Base-by-base conservation (phyloP, 1,139 yeast species). In the Oligophagozyma castellii region DNA sequence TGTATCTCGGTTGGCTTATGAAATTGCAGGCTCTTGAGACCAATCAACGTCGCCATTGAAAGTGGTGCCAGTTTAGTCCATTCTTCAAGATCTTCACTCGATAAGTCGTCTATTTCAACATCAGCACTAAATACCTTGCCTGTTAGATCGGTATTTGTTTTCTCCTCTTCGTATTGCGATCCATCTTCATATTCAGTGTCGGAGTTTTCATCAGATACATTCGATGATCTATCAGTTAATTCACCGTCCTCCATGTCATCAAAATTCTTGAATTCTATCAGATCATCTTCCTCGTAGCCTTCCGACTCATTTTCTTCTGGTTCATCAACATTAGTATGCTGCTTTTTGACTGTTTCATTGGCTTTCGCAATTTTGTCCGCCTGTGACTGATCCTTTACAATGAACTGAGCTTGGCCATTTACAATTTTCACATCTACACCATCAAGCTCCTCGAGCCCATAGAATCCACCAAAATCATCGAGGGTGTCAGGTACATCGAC, bases 361-460 rank as follows among this genome's bases (percentile, higher is more conserved):
- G 32, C 7, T 24, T 19, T 12, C 29, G 14, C 12, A 31, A 33
- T 7, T 18, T 18, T 18, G n/a, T 34, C 19, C 14, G 39, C 35
- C 31, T 44, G 30, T 28, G 44, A 12, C 27, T 59, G 56, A 23
- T 70, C 73, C 30, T 60, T 63, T 3, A 73, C 70, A 14, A 70
- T 55, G 44, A 80, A 80, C 40, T 68, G 67, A 0, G 76, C 71
- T 36, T 62, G 60, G 11, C 93, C 93, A 32, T 49, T 33, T 3
- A 72, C 70, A 32, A 71, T 63, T 37, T 69, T 69, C 4, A 86
- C 86, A 43, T 70, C 86, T 14, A 86, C 95, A 16, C 95, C 95
- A 31, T 84, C 95, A 30, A 89, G 68, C 51, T 89, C 98, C 53
- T 89, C 96, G 24, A 89, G 58, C 0, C 95, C 98, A 53, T 73